These are phyloP conservation scores for Helianthus tuberosus DNA, from an alignment of 129 eudicot species.

Conservation along the genomic window DNA sequence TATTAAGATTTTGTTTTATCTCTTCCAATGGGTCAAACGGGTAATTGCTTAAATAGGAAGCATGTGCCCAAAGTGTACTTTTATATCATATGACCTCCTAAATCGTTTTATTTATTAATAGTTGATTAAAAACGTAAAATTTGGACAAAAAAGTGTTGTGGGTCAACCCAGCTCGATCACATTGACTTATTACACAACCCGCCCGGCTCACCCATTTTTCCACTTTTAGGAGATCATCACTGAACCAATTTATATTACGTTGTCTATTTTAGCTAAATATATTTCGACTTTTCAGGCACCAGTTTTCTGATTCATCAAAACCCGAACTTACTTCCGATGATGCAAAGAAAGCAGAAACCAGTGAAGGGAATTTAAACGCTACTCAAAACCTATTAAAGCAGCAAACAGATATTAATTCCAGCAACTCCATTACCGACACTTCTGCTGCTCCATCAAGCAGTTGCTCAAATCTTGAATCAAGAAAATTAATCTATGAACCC, in stretches of 20 bases:
- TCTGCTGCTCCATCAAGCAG: constrained; percentile 29
- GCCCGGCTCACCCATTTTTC: not conserved
- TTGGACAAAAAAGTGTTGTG: not conserved
- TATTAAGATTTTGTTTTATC: not conserved
- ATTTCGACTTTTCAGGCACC: constrained; percentile 59
- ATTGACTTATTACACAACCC: not conserved
- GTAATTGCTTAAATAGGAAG: not conserved
- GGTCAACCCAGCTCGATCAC: not conserved
- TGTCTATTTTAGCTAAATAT: not conserved
- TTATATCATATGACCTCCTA: not conserved
- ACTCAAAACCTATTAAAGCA: constrained; percentile 37
- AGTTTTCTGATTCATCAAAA: constrained; percentile 62
- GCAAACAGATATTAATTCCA: constrained; percentile 31
- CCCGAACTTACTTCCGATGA: constrained; percentile 60
- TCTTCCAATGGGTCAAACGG: constrained; percentile 1
- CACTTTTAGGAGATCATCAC: not conserved
- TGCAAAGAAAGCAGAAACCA: constrained; percentile 37
- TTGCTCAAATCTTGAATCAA: constrained; percentile 52
- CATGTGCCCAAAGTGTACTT: not conserved
- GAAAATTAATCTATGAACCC: constrained; percentile 41
- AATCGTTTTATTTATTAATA: not conserved
- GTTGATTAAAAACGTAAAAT: not conserved
- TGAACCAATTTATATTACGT: not conserved
- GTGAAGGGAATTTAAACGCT: constrained; percentile 25
- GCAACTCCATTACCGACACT: constrained; percentile 28